These are phyloP conservation scores for Colletotrichum gigasporum DNA, from an alignment of 2,329 filamentous ascomycete genomes.

Conservation along the genomic window DNA sequence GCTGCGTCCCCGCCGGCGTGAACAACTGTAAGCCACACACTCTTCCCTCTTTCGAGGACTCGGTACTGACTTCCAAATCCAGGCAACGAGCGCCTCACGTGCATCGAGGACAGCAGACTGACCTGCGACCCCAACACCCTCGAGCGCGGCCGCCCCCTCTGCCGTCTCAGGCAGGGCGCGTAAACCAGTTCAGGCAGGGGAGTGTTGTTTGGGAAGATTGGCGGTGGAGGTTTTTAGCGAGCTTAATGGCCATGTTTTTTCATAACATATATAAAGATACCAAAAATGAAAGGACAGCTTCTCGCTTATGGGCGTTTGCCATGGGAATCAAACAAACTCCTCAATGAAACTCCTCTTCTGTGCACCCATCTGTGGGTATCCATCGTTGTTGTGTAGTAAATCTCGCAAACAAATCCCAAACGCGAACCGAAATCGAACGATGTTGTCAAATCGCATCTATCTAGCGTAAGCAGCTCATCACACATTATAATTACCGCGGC, in stretches of 20 bases:
- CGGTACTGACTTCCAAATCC: background rate
- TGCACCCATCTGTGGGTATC: background rate
- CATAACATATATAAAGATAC: background rate
- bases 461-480: background rate
- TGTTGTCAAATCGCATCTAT: background rate
- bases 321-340: too few species aligned
- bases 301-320: constrained; percentile 7
- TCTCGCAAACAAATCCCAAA: too few species aligned
- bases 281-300: constrained; percentile 6
- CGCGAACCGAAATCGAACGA: background rate
- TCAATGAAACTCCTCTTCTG: background rate
- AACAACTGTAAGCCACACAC: constrained; percentile 42
- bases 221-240: background rate
- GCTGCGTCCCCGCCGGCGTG: constrained; percentile 45
- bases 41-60: too few species aligned
- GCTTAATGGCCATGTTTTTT: background rate
- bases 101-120: constrained; percentile 39
- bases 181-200: background rate
- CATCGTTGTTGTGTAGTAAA: too few species aligned
- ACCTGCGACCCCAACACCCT: constrained; percentile 38
- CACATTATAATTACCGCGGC: constrained; percentile 28
- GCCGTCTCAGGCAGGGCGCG: constrained; percentile 34
- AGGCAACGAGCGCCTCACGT: constrained; percentile 39
- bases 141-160: constrained; percentile 41
- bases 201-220: too few species aligned